phyloP scores from a whole-genome alignment of 345 rosid genomes.

The Eucalyptus dawsonii region DNA sequence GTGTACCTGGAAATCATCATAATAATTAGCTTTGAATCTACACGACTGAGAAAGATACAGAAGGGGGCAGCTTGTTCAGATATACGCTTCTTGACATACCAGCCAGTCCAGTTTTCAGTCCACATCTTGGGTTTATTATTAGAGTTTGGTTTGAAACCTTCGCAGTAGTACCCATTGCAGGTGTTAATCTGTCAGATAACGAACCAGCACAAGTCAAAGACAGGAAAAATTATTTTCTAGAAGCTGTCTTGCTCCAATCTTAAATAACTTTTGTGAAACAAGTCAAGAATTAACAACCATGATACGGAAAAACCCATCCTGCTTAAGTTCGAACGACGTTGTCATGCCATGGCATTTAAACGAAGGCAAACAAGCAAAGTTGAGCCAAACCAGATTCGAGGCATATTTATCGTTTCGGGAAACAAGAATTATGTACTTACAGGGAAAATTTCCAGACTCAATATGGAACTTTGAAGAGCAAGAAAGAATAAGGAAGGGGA shows the following conservation, averaged over 20 bases:
- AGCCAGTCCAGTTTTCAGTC: slow-evolving; percentile 90
- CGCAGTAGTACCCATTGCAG: slow-evolving; percentile 85
- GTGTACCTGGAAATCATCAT: slow-evolving; percentile 5
- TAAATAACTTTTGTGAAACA: not conserved
- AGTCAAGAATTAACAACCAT: not conserved
- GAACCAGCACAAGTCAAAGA: not conserved
- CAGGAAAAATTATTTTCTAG: not conserved
- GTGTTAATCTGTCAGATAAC: slow-evolving; percentile 41
- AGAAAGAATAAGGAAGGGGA: not conserved
- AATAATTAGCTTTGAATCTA: not conserved
- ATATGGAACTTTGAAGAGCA: not conserved
- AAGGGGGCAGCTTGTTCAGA: not conserved
- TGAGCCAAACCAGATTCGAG: not conserved
- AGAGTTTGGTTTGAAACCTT: slow-evolving; percentile 48
- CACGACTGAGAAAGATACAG: not conserved
- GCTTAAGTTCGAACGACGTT: not conserved
- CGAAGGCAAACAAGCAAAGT: not conserved
- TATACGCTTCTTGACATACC: slow-evolving; percentile 6
- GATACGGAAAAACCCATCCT: not conserved
- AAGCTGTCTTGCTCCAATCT: not conserved
- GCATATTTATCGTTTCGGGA: not conserved
- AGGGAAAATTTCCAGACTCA: not conserved
- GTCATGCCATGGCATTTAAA: not conserved
- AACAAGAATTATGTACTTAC: not conserved
- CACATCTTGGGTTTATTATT: slow-evolving; percentile 73